Base-by-base conservation (phyloP, 257 asterid species). In the Asclepias syriaca region DNA sequence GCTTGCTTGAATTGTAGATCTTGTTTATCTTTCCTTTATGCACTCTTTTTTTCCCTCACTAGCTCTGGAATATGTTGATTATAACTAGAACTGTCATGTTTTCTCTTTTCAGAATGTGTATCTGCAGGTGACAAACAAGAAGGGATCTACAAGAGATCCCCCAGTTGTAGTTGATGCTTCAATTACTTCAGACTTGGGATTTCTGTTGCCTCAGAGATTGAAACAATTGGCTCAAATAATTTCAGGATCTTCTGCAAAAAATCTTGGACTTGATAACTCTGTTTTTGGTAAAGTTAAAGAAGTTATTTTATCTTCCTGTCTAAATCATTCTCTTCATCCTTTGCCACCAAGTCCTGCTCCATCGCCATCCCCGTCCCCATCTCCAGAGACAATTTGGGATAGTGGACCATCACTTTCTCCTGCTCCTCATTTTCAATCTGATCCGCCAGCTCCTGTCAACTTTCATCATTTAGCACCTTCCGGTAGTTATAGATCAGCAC, bases 201-300 rank as follows among this genome's bases (percentile, higher is more conserved):
- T 63, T 63, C 77, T 86, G 54, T 79, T 61, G 29, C 88, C 89
- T 24, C 87, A 87, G 78, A 87, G 98, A 78, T 80, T 88, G 79
- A 85, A 72, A 74, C 88, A 90, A 80, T 82, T 92, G 79, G 97
- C 91, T 72, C 81, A 81, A 76, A 81, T 66, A 72, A 84, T 92
- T 68, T 77, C 81, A 27, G 79, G 86, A 13, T 81, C 92, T 34
- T 74, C 93, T 57, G 60, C 66, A 45, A 87, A 79, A 61, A 92
- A 90, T 85, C 97, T 92, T 63, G 98, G 98, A 75, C 93, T 92
- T 43, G 83, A 92, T 80, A 83, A 82, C 81, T 72, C 87, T 68
- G 81, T 86, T 61, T 92, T 90, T 77, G 98, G 98, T 55, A 83
- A 86, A 77, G 98, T 90, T 70, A 90, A 88, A 83, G 93, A 86